A percentile compares a stretch with the other conserved stretches of the same genome.
Evolutionary conservation across 2,329 filamentous ascomycete species (phyloP).

Genomic region (Ascochyta lentis): DNA sequence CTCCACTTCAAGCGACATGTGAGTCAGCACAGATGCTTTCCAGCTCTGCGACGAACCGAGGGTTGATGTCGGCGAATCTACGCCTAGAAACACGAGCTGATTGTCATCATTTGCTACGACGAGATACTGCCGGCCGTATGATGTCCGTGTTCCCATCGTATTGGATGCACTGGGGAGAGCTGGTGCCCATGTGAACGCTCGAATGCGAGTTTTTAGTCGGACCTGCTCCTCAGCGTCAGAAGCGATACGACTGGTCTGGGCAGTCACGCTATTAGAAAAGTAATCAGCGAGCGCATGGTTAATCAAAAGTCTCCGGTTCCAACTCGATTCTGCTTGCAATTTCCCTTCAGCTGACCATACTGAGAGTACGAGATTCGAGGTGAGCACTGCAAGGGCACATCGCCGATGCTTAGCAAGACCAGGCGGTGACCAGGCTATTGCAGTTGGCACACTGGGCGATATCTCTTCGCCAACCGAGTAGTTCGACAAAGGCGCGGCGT

Average conservation of each 20-base stretch:
- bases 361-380: conserved; percentile 62
- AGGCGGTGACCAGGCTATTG: conserved; percentile 63
- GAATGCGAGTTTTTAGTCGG: conserved; percentile 48
- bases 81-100: conserved; percentile 46
- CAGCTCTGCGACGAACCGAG: conserved; percentile 33
- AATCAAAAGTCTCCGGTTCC: conserved; percentile 61
- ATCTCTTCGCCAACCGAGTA: conserved; percentile 67
- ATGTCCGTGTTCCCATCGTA: conserved; percentile 34
- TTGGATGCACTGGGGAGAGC: conserved; percentile 21
- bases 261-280: conserved; percentile 31
- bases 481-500: conserved; percentile 54
- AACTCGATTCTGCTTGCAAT: conserved; percentile 52
- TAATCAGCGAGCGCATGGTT: conserved; percentile 57
- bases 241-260: conserved; percentile 26
- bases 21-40: conserved; percentile 36
- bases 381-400: conserved; percentile 62
- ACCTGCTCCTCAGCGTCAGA: conserved; percentile 40
- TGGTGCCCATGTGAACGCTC: conserved; percentile 53
- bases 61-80: conserved; percentile 49
- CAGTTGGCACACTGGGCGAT: conserved; percentile 58
- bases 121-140: conserved; percentile 42
- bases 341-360: conserved; percentile 61
- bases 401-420: conserved; percentile 62
- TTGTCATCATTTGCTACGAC: conserved; percentile 53
- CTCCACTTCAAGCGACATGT: conserved; percentile 30